A percentile compares a stretch with the other conserved stretches of the same genome.
phyloP scores from a whole-genome alignment of 2,329 filamentous ascomycete species.

The Calonectria naviculata region DNA sequence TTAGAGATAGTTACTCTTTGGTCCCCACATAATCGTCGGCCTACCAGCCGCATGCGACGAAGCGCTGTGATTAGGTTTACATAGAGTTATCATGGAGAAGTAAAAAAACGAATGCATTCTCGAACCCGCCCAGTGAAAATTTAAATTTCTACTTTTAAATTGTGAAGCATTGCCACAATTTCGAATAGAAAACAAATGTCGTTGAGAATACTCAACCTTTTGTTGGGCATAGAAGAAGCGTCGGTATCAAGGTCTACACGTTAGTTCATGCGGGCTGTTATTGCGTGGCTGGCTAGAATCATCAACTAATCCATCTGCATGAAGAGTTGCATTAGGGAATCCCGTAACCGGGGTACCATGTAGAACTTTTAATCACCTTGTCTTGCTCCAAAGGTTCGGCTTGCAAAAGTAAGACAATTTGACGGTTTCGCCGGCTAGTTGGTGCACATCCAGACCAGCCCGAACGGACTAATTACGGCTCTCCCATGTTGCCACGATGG shows the following conservation, averaged over 20 bases:
- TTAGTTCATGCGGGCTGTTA: not conserved
- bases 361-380: not conserved
- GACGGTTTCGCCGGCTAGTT: not conserved
- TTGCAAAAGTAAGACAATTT: not conserved
- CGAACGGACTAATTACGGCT: not conserved
- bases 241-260: not conserved
- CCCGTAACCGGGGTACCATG: not conserved
- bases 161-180: not conserved
- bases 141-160: not conserved
- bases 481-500: not conserved
- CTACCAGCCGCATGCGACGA: not conserved
- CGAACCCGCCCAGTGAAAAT: not conserved
- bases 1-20: not conserved
- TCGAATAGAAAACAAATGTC: not conserved
- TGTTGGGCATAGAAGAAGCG: not conserved
- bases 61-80: not conserved
- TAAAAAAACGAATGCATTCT: not conserved
- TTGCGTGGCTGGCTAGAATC: not conserved
- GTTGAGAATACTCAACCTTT: not conserved
- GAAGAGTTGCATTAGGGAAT: not conserved
- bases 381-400: not conserved
- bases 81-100: not conserved
- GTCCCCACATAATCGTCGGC: not conserved
- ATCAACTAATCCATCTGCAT: not conserved
- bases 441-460: not conserved